Evolutionary conservation across 1,284 basidiomycete species (phyloP).

Genomic region (Earliella scabrosa): DNA sequence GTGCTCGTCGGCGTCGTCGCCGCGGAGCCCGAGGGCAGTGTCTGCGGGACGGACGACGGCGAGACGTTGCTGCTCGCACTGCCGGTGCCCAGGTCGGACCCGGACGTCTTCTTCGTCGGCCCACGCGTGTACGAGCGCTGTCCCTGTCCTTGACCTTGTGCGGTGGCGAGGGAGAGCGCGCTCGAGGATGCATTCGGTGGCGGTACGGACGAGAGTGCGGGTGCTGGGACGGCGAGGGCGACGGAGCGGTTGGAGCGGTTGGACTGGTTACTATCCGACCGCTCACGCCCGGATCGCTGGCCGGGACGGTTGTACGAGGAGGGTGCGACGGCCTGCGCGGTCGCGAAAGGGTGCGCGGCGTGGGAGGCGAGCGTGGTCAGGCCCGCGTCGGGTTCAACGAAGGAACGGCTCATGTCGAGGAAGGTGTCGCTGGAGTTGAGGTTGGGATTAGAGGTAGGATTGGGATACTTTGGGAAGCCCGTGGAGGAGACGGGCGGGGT

Average conservation of each 20-base stretch:
- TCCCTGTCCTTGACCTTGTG: too few relatives aligned
- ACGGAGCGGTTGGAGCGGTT: background rate
- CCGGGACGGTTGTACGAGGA: background rate
- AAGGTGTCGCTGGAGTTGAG: constrained; percentile 4
- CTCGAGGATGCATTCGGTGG: constrained; percentile 6
- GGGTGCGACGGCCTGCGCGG: constrained; percentile 11
- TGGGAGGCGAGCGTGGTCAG: constrained; percentile 10
- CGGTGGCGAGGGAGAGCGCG: constrained; percentile 10
- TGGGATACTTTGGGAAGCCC: background rate
- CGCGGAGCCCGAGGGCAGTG: constrained; percentile 1
- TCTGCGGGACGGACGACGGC: background rate
- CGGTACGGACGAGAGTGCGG: background rate
- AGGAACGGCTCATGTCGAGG: constrained; percentile 13
- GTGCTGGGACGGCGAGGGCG: too few relatives aligned
- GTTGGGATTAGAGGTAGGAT: background rate
- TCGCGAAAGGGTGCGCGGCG: constrained; percentile 21
- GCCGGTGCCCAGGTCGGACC: background rate
- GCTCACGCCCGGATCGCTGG: constrained; percentile 11
- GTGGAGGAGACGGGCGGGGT: background rate
- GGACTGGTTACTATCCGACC: constrained; percentile 12
- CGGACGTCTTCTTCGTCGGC: constrained; percentile 4
- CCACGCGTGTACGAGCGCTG: background rate
- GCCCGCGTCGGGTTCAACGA: constrained; percentile 1
- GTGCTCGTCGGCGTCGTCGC: constrained; percentile 14
- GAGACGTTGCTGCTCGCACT: background rate